These are phyloP conservation scores for Backusella mclennaniae DNA, from an alignment of 192 early-diverging fungal species.

Conservation along the genomic window DNA sequence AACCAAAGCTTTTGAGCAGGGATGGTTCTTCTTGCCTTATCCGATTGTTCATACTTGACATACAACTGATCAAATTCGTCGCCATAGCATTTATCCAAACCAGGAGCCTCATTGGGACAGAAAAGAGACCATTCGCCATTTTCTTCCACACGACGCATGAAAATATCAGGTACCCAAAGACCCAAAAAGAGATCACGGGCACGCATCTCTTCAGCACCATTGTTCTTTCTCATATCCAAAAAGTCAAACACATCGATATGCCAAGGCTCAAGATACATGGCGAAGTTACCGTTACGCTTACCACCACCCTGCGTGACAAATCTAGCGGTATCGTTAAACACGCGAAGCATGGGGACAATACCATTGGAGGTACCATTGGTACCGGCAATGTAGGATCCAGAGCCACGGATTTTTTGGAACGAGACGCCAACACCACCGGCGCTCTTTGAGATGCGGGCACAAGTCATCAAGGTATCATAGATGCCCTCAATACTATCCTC, in stretches of 20 bases:
- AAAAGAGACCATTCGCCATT: conserved; percentile 93
- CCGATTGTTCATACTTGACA: conserved; percentile 79
- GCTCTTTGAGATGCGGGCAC: conserved; percentile 94
- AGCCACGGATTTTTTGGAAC: conserved; percentile 92
- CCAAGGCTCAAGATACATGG: conserved; percentile 98
- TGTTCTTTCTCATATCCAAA: conserved; percentile 94
- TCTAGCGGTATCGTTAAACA: conserved; percentile 96
- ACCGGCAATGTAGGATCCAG: conserved; percentile 95
- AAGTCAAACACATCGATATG: conserved; percentile 96
- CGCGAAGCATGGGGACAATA: conserved; percentile 94
- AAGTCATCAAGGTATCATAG: conserved; percentile 93
- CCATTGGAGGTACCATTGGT: conserved; percentile 97
- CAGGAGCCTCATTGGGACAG: conserved; percentile 90
- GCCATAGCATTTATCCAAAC: conserved; percentile 85
- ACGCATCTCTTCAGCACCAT: conserved; percentile 93
- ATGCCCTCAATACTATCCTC: conserved; percentile 98
- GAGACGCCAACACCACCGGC: conserved; percentile 95
- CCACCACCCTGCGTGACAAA: conserved; percentile 98
- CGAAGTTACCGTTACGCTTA: conserved; percentile 95
- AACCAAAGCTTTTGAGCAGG: conserved; percentile 97
- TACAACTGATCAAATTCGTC: conserved; percentile 87
- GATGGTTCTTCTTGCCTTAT: conserved; percentile 75
- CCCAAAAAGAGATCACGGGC: conserved; percentile 96
- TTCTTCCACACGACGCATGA: conserved; percentile 91
- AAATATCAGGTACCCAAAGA: conserved; percentile 95